Evolutionary conservation across 352 stramenopile species (phyloP), one percentile per base, ranked within the genome.

Genomic region (Pythium volutum): DNA sequence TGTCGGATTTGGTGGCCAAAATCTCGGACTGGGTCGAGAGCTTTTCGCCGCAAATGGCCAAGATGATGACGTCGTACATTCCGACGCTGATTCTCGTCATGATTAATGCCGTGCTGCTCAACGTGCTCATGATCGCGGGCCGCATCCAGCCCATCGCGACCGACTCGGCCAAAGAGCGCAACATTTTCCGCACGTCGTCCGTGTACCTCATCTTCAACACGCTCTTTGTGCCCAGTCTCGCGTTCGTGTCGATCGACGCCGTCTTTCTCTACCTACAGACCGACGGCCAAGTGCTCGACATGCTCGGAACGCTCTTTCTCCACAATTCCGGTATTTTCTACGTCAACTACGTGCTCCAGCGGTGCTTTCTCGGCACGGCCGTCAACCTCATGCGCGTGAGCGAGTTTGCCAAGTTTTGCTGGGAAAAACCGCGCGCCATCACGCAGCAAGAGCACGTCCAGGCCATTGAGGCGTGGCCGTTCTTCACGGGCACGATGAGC

Each of bases 271-370:
- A 95, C 58, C 71, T 95, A 22, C 70, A 87, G 42, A 74, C 76
- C 34, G 79, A 91, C 43, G 84, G 77, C 38, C 76, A 91, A 51
- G 79, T 93, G 57, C 66, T 93, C 20, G 80, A 87, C 33, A 89
- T 93, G 71, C 71, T 95, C 0, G 85, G 84, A 15, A 90, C 84
- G 39, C 74, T 95, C 20, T 95, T 95, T 65, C 53, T 95, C 42
- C 83, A 90, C 78, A 95, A 95, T 56, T 92, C 85, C 18, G 85
- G 85, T n/a, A 84, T 93, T 39, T 95, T 95, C 61, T 95, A 92
- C 73, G 81, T 93, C 54, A 88, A 91, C 64, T 95, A 95, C 54
- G 79, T 93, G 51, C 74, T 95, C 34, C 85, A 95, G 72, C 81
- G 85, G 16, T 84, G 76, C 43, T 95, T 95, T 63, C 63, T 95